Evolutionary conservation across 441 rosid species (phyloP).

Genomic region (Rhodomyrtus psidioides): DNA sequence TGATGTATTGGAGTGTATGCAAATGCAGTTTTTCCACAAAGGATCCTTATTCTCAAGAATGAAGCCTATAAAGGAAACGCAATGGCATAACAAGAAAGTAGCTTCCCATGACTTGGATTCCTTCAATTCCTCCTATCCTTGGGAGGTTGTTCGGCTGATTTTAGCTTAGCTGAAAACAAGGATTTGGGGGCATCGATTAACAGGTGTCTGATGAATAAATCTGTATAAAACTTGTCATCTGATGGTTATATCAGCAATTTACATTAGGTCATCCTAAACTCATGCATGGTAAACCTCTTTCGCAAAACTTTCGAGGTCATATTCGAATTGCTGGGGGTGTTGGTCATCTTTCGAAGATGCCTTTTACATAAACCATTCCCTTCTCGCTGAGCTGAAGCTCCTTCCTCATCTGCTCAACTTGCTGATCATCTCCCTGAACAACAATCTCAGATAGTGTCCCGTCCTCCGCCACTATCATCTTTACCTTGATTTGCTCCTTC

Average conservation of each 20-base stretch:
- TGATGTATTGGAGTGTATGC: too few relatives aligned
- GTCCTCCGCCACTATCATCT: slow-evolving; percentile 50
- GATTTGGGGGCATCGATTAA: not conserved
- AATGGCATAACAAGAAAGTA: too few relatives aligned
- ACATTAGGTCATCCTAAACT: not conserved
- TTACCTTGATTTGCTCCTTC: slow-evolving; percentile 83
- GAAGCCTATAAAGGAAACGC: too few relatives aligned
- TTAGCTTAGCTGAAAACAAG: not conserved
- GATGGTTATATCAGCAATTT: not conserved
- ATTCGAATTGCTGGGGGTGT: not conserved
- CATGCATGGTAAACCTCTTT: not conserved
- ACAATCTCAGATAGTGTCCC: slow-evolving; percentile 49
- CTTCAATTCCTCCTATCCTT: not conserved
- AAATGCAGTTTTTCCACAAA: too few relatives aligned
- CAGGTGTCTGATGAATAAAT: not conserved
- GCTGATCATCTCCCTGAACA: slow-evolving; percentile 93
- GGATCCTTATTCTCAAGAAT: too few relatives aligned
- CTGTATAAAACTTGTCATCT: not conserved
- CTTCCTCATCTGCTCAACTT: slow-evolving; percentile 77
- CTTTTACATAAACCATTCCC: slow-evolving; percentile 92
- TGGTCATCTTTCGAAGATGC: slow-evolving; percentile 65
- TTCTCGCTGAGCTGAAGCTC: slow-evolving; percentile 75
- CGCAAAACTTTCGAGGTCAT: not conserved
- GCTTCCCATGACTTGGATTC: too few relatives aligned
- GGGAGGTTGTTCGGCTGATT: not conserved